phyloP scores from a whole-genome alignment of 371 early-diverging fungal species.

The Mortierella polycephala region DNA sequence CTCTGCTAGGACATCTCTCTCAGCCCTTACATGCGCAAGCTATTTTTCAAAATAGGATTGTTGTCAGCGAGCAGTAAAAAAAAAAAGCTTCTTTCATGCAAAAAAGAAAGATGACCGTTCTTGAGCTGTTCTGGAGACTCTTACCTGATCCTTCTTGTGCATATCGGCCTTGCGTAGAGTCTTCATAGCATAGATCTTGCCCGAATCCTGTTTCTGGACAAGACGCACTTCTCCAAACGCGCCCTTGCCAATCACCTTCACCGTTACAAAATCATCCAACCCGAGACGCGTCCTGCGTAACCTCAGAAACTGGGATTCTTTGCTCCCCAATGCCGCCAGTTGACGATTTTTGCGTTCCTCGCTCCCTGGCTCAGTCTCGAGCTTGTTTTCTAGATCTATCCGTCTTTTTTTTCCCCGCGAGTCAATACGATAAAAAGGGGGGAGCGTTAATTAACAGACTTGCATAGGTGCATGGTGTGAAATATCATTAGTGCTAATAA shows the following conservation, averaged over 20 bases:
- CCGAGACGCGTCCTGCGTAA: constrained; percentile 92
- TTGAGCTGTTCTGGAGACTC: neutral
- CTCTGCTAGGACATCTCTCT: constrained; percentile 96
- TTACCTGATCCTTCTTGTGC: constrained; percentile 96
- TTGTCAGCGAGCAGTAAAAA: neutral
- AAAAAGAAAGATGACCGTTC: neutral
- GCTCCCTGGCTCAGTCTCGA: constrained; percentile 80
- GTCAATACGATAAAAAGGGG: no score
- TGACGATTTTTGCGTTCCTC: constrained; percentile 91
- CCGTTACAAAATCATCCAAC: constrained; percentile 93
- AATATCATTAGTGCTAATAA: no score
- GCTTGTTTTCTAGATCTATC: constrained; percentile 80
- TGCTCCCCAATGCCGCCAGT: constrained; percentile 78
- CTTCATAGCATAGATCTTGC: constrained; percentile 99
- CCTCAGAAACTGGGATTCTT: constrained; percentile 94
- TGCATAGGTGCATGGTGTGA: no score
- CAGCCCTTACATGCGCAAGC: constrained; percentile 97
- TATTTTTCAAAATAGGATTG: constrained; percentile 14
- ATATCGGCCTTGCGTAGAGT: constrained; percentile 95
- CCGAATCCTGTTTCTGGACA: constrained; percentile 95
- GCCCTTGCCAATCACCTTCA: constrained; percentile 98
- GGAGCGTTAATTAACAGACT: no score
- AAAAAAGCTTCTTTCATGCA: neutral
- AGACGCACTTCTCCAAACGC: constrained; percentile 99
- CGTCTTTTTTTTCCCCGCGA: constrained; percentile 59